A percentile compares a stretch with the other conserved stretches of the same genome.
Conservation (phyloP, 2,329 filamentous ascomycete genomes). For the Fusarium sp. region DNA sequence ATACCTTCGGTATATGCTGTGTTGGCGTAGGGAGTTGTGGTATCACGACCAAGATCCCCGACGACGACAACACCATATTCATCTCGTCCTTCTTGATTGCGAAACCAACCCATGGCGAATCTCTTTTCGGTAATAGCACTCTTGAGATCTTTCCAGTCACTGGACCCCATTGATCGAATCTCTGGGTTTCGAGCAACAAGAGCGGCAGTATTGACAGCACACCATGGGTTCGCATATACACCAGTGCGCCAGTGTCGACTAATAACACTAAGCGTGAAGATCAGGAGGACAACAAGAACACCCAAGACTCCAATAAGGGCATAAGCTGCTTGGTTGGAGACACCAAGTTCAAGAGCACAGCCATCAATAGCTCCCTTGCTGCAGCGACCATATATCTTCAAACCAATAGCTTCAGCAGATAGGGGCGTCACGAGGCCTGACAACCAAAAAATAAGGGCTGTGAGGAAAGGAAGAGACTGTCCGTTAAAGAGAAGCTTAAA, state of each 20-base stretch:
- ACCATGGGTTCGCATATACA: conserved; percentile 41
- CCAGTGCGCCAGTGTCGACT: conserved; percentile 39
- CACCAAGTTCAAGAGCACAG: conserved; percentile 36
- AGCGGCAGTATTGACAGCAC: conserved; percentile 28
- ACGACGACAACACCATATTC: conserved; percentile 37
- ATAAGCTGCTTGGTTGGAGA: conserved; percentile 30
- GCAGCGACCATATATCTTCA: conserved; percentile 39
- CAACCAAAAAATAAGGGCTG: conserved; percentile 12
- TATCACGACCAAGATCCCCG: neutral
- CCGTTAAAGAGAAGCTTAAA: conserved; percentile 50
- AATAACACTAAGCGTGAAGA: conserved; percentile 19
- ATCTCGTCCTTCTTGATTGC: conserved; percentile 12
- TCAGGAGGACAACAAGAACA: conserved; percentile 5
- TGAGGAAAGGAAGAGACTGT: conserved; percentile 48
- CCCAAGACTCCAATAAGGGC: conserved; percentile 27
- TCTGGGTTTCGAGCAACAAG: conserved; percentile 37
- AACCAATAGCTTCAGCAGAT: conserved; percentile 38
- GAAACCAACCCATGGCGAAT: conserved; percentile 33
- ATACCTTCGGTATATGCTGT: conserved; percentile 28
- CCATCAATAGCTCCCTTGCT: conserved; percentile 32
- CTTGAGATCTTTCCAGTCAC: conserved; percentile 32
- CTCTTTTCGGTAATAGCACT: conserved; percentile 18
- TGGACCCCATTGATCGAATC: conserved; percentile 20
- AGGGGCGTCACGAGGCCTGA: conserved; percentile 32
- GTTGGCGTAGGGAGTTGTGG: neutral